These are phyloP conservation scores for Cutaneotrichosporon mucoides DNA, from an alignment of 1,284 basidiomycete species.

Conservation along the genomic window DNA sequence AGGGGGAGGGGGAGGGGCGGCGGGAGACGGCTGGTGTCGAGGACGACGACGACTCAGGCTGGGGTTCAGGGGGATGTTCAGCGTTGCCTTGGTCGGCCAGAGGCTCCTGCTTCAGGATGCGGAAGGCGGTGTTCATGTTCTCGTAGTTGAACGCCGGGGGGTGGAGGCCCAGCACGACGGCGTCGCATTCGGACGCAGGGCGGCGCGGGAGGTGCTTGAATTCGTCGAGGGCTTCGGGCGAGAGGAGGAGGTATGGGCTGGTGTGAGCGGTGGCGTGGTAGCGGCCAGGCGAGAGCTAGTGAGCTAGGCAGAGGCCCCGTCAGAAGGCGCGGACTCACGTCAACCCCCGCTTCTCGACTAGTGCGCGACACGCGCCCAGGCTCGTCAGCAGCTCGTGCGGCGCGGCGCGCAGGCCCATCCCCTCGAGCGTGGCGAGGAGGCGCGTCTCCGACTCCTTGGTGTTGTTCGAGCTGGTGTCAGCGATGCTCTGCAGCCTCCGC, in stretches of 20 bases:
- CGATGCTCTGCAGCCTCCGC: no score
- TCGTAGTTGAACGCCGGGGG: conserved; percentile 58
- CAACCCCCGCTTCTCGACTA: conserved; percentile 51
- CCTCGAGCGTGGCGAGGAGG: conserved; percentile 51
- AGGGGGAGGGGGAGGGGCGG: conserved; percentile 37
- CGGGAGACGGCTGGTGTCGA: background rate
- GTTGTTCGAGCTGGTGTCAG: conserved; percentile 46
- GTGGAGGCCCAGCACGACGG: conserved; percentile 63
- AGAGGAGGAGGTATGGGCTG: conserved; percentile 62
- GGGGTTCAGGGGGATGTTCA: background rate
- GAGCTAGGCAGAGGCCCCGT: no score
- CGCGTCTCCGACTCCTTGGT: conserved; percentile 55
- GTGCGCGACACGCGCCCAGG: conserved; percentile 57
- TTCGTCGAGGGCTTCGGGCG: conserved; percentile 58
- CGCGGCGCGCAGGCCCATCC: conserved; percentile 56
- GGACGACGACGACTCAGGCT: background rate
- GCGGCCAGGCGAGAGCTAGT: no score
- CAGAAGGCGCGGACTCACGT: conserved; percentile 47
- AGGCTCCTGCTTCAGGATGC: conserved; percentile 54
- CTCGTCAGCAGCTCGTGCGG: conserved; percentile 59
- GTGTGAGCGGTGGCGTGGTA: background rate
- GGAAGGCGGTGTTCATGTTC: conserved; percentile 61
- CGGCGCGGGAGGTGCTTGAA: conserved; percentile 35
- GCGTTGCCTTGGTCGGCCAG: conserved; percentile 6
- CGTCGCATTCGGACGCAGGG: conserved; percentile 49